Percentiles rank a stretch among this genome's conserved stretches.
Evolutionary conservation across 495 filamentous ascomycete genomes (phyloP).

Genomic region (Aspergillus ellipticus): DNA sequence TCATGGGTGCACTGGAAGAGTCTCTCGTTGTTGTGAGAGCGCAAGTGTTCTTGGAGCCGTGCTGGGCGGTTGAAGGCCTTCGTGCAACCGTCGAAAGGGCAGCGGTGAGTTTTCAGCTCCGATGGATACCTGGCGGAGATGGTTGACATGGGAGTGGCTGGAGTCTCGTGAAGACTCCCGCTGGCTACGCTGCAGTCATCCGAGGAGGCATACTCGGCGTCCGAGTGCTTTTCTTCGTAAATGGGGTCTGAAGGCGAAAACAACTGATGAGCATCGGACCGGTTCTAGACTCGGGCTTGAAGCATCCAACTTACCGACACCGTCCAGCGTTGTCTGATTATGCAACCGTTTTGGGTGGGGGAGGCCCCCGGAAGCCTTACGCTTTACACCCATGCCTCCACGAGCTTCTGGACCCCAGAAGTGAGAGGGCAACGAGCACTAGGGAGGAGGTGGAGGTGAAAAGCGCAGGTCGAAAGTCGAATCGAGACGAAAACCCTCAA

Average conservation of each 20-base stretch:
- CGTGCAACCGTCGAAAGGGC: conserved; percentile 63
- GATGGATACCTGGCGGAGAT: conserved; percentile 58
- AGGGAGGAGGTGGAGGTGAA: neutral
- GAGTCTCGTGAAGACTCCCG: conserved; percentile 44
- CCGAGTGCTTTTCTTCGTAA: conserved; percentile 39
- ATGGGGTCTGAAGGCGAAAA: conserved; percentile 29
- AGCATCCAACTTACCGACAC: conserved; percentile 25
- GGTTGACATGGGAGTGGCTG: conserved; percentile 52
- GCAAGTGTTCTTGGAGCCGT: conserved; percentile 71
- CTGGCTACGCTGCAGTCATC: conserved; percentile 27
- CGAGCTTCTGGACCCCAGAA: neutral
- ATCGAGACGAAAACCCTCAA: neutral
- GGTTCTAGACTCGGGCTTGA: conserved; percentile 2
- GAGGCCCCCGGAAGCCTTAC: conserved; percentile 25
- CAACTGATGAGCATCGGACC: conserved; percentile 1
- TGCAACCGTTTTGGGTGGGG: conserved; percentile 26
- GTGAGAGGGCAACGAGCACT: conserved; percentile 1
- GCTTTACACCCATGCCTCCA: conserved; percentile 27
- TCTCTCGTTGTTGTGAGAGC: conserved; percentile 77
- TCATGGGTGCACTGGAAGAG: conserved; percentile 63
- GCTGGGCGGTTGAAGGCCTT: conserved; percentile 86
- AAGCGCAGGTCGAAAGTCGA: conserved; percentile 4
- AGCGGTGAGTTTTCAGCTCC: conserved; percentile 68
- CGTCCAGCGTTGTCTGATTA: conserved; percentile 24
- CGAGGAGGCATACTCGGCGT: conserved; percentile 33